Evolutionary conservation across 495 filamentous ascomycete species (phyloP).

Genomic region (Pyronema domesticum): DNA sequence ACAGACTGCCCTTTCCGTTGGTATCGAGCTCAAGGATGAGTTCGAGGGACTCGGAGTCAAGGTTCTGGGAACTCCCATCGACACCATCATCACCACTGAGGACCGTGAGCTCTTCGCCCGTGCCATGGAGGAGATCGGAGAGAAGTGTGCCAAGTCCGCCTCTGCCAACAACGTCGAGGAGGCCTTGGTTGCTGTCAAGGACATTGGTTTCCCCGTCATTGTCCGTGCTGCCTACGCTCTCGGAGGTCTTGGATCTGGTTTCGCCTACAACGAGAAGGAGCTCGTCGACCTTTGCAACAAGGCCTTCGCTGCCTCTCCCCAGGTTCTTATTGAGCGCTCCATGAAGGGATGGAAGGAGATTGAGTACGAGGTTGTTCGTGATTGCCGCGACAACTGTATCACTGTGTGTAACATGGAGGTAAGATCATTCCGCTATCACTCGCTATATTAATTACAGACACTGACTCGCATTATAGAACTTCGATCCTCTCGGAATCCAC

Average conservation of each 20-base stretch:
- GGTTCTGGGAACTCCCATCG: constrained; percentile 89
- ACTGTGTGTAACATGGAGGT: constrained; percentile 98
- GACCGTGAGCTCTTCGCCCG: constrained; percentile 92
- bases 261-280: constrained; percentile 78
- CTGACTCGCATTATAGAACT: constrained; percentile 38
- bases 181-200: constrained; percentile 62
- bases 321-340: constrained; percentile 87
- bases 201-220: constrained; percentile 90
- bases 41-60: constrained; percentile 78
- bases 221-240: constrained; percentile 92
- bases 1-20: constrained; percentile 85
- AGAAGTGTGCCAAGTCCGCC: constrained; percentile 94
- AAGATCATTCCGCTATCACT: background rate
- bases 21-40: constrained; percentile 91
- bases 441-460: background rate
- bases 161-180: constrained; percentile 77
- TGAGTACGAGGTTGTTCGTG: constrained; percentile 94
- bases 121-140: constrained; percentile 94
- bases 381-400: constrained; percentile 94
- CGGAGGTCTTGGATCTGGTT: constrained; percentile 87
- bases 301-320: constrained; percentile 84
- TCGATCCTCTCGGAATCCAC: constrained; percentile 94
- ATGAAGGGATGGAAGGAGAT: constrained; percentile 99
- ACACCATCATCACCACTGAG: constrained; percentile 95
- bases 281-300: constrained; percentile 82